Evolutionary conservation across 2,329 filamentous ascomycete genomes (phyloP).

Genomic region (Scorias spongiosa): DNA sequence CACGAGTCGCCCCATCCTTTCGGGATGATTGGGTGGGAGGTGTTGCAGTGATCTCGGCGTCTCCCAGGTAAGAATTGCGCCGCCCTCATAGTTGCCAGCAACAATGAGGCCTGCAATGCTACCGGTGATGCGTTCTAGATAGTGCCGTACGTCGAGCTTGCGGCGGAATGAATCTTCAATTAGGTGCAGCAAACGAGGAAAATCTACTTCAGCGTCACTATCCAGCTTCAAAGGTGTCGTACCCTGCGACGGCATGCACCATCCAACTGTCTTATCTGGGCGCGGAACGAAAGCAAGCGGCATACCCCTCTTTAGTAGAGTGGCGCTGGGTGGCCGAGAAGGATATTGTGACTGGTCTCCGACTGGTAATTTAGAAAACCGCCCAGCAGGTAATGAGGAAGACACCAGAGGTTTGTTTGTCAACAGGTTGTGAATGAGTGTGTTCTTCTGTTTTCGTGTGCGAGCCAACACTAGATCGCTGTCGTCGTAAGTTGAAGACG

Average conservation of each 20-base stretch:
- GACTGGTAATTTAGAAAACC: constrained; percentile 29
- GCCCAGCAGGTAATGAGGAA: constrained; percentile 66
- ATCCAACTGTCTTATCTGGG: constrained; percentile 42
- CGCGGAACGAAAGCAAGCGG: constrained; percentile 72
- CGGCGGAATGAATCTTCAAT: constrained; percentile 90
- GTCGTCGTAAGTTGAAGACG: constrained; percentile 8
- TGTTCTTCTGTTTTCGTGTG: constrained; percentile 55
- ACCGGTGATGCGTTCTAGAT: constrained; percentile 63
- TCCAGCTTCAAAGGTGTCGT: constrained; percentile 52
- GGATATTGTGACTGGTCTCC: constrained; percentile 1
- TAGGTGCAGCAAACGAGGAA: constrained; percentile 65
- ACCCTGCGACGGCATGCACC: constrained; percentile 50
- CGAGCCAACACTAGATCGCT: constrained; percentile 18
- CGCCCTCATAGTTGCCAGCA: constrained; percentile 91
- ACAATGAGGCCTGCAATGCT: constrained; percentile 85
- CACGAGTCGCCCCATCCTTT: constrained; percentile 46
- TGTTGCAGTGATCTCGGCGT: constrained; percentile 31
- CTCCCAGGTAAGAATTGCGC: constrained; percentile 92
- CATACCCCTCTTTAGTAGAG: constrained; percentile 82
- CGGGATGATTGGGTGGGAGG: constrained; percentile 15
- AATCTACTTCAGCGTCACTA: constrained; percentile 60
- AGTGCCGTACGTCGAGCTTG: constrained; percentile 69
- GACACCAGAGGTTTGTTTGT: constrained; percentile 91
- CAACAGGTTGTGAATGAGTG: constrained; percentile 84
- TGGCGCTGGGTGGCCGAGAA: constrained; percentile 40